A percentile compares a stretch with the other conserved stretches of the same genome.
These are phyloP conservation scores for Dactylonectria estremocensis DNA, from an alignment of 2,329 filamentous ascomycete species.

Conservation along the genomic window DNA sequence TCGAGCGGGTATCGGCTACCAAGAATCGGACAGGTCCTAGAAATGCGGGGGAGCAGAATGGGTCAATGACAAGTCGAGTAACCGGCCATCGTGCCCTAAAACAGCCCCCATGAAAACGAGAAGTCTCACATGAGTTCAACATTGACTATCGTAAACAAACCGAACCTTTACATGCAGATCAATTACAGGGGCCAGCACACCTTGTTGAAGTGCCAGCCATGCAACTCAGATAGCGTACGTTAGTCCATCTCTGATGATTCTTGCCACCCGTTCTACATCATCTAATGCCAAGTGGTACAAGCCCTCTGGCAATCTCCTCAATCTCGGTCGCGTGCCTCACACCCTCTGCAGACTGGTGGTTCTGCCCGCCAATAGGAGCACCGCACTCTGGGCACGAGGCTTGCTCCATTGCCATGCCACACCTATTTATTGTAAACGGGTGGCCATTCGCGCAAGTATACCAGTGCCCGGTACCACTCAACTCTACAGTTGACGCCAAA, in stretches of 20 bases:
- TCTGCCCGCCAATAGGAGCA: constrained; percentile 43
- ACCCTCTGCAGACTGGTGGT: constrained; percentile 4
- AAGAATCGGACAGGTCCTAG: too few relatives aligned
- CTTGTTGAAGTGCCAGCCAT: background rate
- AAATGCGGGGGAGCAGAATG: too few relatives aligned
- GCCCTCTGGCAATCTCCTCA: background rate
- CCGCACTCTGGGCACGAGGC: constrained; percentile 76
- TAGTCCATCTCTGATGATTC: background rate
- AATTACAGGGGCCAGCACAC: too few relatives aligned
- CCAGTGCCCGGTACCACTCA: constrained; percentile 72
- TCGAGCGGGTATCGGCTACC: too few relatives aligned
- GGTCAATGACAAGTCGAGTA: too few relatives aligned
- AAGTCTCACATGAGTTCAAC: too few relatives aligned
- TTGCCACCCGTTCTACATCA: too few relatives aligned
- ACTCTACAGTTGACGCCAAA: constrained; percentile 66
- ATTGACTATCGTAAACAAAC: too few relatives aligned
- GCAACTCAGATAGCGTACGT: background rate
- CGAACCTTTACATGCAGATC: too few relatives aligned
- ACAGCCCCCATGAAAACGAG: too few relatives aligned
- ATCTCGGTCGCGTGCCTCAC: constrained; percentile 2
- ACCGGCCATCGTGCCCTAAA: too few relatives aligned
- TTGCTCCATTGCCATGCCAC: constrained; percentile 75
- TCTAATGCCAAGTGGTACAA: background rate
- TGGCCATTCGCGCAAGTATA: constrained; percentile 72
- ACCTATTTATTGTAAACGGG: constrained; percentile 76